phyloP scores from a whole-genome alignment of 2,329 filamentous ascomycete genomes.

The Colletotrichum paranaense region DNA sequence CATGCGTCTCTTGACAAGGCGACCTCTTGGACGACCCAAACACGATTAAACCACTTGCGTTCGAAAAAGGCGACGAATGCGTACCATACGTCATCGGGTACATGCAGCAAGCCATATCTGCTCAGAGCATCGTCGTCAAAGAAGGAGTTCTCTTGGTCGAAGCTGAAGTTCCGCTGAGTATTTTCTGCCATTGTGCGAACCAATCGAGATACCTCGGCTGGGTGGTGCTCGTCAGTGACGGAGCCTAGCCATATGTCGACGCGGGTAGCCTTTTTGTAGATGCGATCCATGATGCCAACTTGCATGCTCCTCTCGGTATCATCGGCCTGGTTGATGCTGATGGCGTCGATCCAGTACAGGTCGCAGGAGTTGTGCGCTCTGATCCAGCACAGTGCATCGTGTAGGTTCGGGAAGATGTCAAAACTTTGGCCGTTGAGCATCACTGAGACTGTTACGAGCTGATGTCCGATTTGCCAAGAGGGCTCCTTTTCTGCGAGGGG shows the following conservation, averaged over 20 bases:
- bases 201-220: constrained; percentile 6
- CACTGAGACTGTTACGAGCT: not conserved
- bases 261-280: constrained; percentile 33
- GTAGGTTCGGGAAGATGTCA: constrained; percentile 2
- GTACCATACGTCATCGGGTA: constrained; percentile 16
- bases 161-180: not conserved
- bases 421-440: not conserved
- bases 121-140: constrained; percentile 1
- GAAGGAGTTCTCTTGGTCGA: not conserved
- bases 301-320: constrained; percentile 24
- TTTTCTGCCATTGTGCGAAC: constrained; percentile 18
- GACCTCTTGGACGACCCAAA: constrained; percentile 37
- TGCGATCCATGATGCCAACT: constrained; percentile 36
- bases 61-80: constrained; percentile 34
- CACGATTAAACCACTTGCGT: constrained; percentile 34
- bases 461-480: not conserved
- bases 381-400: constrained; percentile 22
- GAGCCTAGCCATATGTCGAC: constrained; percentile 36
- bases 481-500: not conserved
- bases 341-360: constrained; percentile 36
- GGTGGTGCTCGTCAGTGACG: constrained; percentile 7
- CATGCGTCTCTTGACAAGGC: constrained; percentile 29
- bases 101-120: not conserved
- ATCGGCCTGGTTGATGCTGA: constrained; percentile 35
- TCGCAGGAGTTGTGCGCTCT: not conserved